A percentile compares a stretch with the other conserved stretches of the same genome.
phyloP scores from a whole-genome alignment of 1,284 basidiomycete species.

The Rhizoctonia solani region DNA sequence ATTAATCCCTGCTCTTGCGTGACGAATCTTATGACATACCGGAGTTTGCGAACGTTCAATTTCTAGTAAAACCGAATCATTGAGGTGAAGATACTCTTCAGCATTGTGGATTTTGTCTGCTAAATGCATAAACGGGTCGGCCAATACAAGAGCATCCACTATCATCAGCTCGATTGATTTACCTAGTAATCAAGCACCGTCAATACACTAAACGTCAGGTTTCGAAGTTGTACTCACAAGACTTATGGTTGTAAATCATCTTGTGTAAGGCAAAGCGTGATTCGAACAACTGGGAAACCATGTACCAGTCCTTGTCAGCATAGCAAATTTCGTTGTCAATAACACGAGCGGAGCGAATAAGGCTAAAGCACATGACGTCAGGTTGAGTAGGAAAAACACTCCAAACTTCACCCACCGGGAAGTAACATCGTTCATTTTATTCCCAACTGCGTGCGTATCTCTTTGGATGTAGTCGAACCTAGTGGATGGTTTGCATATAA shows the following conservation, averaged over 20 bases:
- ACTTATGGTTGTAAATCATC: conserved; percentile 75
- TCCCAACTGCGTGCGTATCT: conserved; percentile 71
- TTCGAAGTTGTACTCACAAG: conserved; percentile 47
- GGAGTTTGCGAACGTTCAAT: conserved; percentile 60
- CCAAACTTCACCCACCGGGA: conserved; percentile 47
- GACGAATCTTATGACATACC: conserved; percentile 45
- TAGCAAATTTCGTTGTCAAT: conserved; percentile 74
- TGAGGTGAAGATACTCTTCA: conserved; percentile 62
- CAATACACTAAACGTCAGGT: not conserved
- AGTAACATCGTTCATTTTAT: conserved; percentile 60
- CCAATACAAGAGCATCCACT: conserved; percentile 67
- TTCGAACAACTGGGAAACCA: conserved; percentile 70
- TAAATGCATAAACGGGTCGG: conserved; percentile 63
- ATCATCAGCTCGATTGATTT: conserved; percentile 80
- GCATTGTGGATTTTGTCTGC: conserved; percentile 61
- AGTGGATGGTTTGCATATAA: not conserved
- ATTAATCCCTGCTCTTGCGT: not conserved
- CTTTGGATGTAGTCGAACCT: conserved; percentile 80
- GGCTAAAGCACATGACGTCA: conserved; percentile 48
- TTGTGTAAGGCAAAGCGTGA: conserved; percentile 76
- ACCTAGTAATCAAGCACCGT: conserved; percentile 49
- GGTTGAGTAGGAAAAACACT: not conserved
- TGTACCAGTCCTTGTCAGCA: conserved; percentile 75
- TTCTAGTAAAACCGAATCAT: conserved; percentile 63
- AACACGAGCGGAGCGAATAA: conserved; percentile 72